These are phyloP conservation scores for Nannizziopsis arthrosporioides DNA, from an alignment of 2,329 filamentous ascomycete genomes.

Conservation along the genomic window DNA sequence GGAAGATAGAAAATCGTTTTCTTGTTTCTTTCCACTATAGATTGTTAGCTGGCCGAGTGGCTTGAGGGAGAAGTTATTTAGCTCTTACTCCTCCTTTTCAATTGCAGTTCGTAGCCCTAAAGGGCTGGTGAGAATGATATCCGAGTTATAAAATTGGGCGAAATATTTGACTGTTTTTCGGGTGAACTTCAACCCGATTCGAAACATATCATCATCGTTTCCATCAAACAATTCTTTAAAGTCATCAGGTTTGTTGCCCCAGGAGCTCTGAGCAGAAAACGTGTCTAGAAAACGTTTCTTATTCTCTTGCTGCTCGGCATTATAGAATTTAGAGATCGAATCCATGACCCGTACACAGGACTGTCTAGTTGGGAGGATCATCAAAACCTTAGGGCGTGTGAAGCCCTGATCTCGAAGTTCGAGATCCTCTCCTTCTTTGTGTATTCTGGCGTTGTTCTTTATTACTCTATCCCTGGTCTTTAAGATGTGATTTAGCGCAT, in stretches of 20 bases:
- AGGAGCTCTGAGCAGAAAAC: constrained; percentile 60
- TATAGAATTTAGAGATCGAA: constrained; percentile 60
- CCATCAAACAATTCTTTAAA: constrained; percentile 83
- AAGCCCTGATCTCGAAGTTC: constrained; percentile 90
- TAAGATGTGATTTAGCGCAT: constrained; percentile 82
- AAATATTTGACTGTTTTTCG: constrained; percentile 93
- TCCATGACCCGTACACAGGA: constrained; percentile 70
- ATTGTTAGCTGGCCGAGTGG: constrained; percentile 6
- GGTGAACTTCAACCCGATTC: constrained; percentile 91
- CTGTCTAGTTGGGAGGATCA: constrained; percentile 79
- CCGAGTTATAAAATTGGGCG: constrained; percentile 88
- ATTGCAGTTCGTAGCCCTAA: constrained; percentile 84
- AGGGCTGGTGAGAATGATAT: constrained; percentile 85
- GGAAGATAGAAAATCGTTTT: constrained; percentile 85
- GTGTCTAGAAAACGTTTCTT: constrained; percentile 80
- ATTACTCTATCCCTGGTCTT: constrained; percentile 86
- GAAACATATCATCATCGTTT: constrained; percentile 96
- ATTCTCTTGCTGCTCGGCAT: constrained; percentile 88
- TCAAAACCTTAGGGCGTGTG: constrained; percentile 82
- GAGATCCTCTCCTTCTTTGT: constrained; percentile 54
- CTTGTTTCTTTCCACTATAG: constrained; percentile 49
- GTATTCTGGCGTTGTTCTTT: constrained; percentile 76
- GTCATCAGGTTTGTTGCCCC: constrained; percentile 66
- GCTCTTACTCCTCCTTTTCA: constrained; percentile 56
- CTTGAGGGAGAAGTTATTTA: constrained; percentile 26